Evolutionary conservation across 2,329 filamentous ascomycete genomes (phyloP), one percentile per base, ranked within the genome.

Genomic region (Aureobasidium sp.): DNA sequence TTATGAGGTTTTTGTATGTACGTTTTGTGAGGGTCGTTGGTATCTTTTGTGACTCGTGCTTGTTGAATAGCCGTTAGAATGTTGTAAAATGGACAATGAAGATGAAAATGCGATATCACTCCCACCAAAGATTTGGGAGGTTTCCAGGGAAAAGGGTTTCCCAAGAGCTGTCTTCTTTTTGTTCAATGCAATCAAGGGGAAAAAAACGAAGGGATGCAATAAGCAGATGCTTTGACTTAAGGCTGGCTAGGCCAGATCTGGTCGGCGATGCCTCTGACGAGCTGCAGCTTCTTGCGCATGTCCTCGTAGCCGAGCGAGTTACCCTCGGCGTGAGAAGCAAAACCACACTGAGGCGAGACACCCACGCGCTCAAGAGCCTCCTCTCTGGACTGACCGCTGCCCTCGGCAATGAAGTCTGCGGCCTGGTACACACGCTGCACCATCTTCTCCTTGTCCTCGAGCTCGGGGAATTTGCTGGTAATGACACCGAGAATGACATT

Each of bases 301-400:
- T 88, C 86, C 42, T 88, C 81, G 64, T 83, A 76, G 33, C 79
- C 81, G 57, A 91, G 76, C 12, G 84, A 82, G 70, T 91, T 90
- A 0, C 87, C 88, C 67, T 80, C 83, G 68, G 86, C 83, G 70
- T 91, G 87, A 33, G 85, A 89, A 52, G 86, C 88, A 71, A 89
- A 89, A 6, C 86, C 86, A 70, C 86, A 89, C 75, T 89, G 86
- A 0, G 86, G 86, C 68, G 83, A 86, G 27, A 89, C 79, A 61
- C 80, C 79, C 47, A 90, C 76, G 66, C 85, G 82, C 73, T 86
- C 80, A 6, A 90, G 76, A 0, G 86, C 86, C 70, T 89, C 82
- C 70, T 88, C 82, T 54, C 78, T 77, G 1, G 77, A 81, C 74
- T 88, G 79, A 15, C 81, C 81, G 61, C 79, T 84, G 0, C 87